Evolutionary conservation across 2,329 filamentous ascomycete genomes (phyloP).

Genomic region (Beauveria medogensis): DNA sequence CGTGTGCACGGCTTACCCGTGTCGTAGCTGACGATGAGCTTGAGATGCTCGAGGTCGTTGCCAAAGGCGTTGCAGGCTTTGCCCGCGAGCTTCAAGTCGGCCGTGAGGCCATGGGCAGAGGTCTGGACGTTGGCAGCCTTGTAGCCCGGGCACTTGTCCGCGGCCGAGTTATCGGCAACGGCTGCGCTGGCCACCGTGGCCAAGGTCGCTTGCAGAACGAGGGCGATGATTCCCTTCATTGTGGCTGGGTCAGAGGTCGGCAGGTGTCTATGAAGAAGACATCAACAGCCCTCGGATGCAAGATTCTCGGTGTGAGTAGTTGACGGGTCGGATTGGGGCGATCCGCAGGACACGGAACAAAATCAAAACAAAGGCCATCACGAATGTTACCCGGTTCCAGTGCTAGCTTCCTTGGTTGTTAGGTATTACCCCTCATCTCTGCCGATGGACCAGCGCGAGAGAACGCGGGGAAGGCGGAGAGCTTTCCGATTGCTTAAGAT

Average conservation of each 20-base stretch:
- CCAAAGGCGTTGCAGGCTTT: conserved; percentile 19
- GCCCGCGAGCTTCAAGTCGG: conserved; percentile 19
- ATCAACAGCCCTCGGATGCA: too few relatives aligned
- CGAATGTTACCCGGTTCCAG: neutral
- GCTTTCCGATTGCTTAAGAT: neutral
- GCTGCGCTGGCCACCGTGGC: neutral
- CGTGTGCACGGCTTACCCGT: conserved; percentile 44
- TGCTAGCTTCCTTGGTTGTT: neutral
- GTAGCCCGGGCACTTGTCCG: conserved; percentile 52
- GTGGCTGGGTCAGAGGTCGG: neutral
- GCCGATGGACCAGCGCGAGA: neutral
- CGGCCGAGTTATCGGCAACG: neutral
- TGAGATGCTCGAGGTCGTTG: conserved; percentile 17
- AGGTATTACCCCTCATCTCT: neutral
- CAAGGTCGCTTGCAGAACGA: neutral
- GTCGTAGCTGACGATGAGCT: conserved; percentile 59
- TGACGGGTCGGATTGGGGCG: neutral
- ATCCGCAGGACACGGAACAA: neutral
- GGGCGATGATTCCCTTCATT: neutral
- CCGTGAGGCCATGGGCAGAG: conserved; percentile 41
- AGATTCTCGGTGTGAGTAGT: neutral
- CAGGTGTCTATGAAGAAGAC: neutral
- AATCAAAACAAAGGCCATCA: neutral
- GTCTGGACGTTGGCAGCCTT: conserved; percentile 47
- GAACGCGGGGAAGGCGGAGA: neutral